These are phyloP conservation scores for Hevea brasiliensis DNA, from an alignment of 345 rosid genomes.

Conservation along the genomic window DNA sequence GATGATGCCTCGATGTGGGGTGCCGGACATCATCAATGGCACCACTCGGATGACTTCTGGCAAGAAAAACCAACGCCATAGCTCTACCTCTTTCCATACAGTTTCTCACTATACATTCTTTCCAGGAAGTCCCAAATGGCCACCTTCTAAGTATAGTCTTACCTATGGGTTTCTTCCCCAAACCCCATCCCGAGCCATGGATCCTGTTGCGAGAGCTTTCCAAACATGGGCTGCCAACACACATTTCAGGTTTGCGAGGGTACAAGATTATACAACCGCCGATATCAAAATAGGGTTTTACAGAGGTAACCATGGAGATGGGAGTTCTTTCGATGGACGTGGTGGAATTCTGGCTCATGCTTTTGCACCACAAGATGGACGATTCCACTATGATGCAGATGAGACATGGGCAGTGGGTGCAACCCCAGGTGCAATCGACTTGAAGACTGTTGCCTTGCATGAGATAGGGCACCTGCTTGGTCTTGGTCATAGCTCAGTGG, in stretches of 20 bases:
- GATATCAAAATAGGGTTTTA: conserved; percentile 32
- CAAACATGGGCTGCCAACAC: conserved; percentile 26
- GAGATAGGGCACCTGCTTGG: conserved; percentile 52
- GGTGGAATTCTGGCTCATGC: conserved; percentile 34
- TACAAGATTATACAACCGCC: not conserved
- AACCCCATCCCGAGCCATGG: not conserved
- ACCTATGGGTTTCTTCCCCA: conserved; percentile 24
- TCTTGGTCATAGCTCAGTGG: conserved; percentile 33
- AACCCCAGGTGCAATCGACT: not conserved
- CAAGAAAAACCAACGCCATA: not conserved
- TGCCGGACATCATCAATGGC: conserved; percentile 36
- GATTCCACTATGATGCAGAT: conserved; percentile 37
- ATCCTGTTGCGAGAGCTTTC: conserved; percentile 26
- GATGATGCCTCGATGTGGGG: conserved; percentile 41
- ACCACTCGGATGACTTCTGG: conserved; percentile 25
- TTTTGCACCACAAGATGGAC: conserved; percentile 27
- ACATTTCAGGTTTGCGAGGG: conserved; percentile 23
- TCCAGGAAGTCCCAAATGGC: conserved; percentile 27
- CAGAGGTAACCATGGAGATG: conserved; percentile 29
- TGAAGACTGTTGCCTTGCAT: conserved; percentile 41
- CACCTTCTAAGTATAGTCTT: conserved; percentile 23
- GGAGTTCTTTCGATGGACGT: conserved; percentile 14
- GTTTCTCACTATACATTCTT: conserved; percentile 32
- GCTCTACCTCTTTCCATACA: conserved; percentile 15
- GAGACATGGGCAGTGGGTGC: conserved; percentile 23